Conservation (phyloP, 1,284 basidiomycete species). For the Tilletia setariae region DNA sequence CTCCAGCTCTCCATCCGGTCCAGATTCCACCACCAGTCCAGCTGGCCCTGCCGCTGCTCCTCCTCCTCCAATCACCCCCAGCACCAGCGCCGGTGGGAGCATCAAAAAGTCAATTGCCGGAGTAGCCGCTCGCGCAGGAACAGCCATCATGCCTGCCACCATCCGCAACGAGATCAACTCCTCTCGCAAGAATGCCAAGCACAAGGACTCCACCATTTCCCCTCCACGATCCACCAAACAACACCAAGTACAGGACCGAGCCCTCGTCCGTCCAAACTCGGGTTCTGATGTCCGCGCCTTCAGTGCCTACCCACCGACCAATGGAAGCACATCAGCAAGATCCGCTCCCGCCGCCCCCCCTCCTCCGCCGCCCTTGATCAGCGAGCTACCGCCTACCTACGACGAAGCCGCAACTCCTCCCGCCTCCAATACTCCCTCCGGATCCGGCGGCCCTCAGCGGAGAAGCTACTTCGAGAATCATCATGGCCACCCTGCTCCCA, state of each 20-base stretch:
- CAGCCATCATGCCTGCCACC: slow-evolving; percentile 41
- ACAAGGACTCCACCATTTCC: too few species aligned
- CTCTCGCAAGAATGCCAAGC: not conserved
- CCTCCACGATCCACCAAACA: too few species aligned
- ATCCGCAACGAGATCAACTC: slow-evolving; percentile 15
- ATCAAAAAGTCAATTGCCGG: slow-evolving; percentile 35
- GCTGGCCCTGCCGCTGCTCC: not conserved
- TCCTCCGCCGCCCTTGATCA: too few species aligned
- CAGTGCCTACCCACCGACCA: too few species aligned
- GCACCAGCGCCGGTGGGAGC: slow-evolving; percentile 16
- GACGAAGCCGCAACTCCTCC: slow-evolving; percentile 7
- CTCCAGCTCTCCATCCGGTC: not conserved
- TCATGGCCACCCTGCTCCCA: not conserved
- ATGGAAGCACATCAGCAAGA: too few species aligned
- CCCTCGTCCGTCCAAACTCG: too few species aligned
- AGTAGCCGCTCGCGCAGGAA: slow-evolving; percentile 41
- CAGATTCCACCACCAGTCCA: not conserved
- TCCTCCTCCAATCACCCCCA: too few species aligned
- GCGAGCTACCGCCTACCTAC: slow-evolving; percentile 1
- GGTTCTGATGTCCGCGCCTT: too few species aligned
- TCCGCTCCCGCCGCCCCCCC: too few species aligned
- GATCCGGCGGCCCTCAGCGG: not conserved
- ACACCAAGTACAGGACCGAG: too few species aligned
- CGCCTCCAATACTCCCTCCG: too few species aligned
- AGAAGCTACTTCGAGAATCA: not conserved